Percentiles rank a stretch among this genome's conserved stretches.
Evolutionary conservation across 75 land plant species (phyloP).

Genomic region (Cupressus sempervirens): DNA sequence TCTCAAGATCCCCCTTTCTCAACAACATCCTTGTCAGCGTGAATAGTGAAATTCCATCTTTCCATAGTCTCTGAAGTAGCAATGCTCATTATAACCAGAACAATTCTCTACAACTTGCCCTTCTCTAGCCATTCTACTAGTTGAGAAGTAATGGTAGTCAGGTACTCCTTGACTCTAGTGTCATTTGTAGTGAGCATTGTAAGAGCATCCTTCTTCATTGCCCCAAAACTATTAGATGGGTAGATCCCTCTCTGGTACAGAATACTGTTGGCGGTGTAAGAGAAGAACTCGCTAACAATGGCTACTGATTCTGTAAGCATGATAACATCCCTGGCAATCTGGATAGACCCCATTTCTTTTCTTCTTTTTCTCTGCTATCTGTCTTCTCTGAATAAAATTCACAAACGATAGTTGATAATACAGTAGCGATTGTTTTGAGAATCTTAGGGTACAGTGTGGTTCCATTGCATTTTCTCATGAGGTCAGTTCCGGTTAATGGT

Average conservation of each 20-base stretch:
- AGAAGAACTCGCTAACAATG: constrained; percentile 93
- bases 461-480: constrained; percentile 32
- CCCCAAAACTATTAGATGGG: constrained; percentile 75
- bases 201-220: constrained; percentile 94
- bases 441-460: constrained; percentile 58
- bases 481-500: constrained; percentile 14
- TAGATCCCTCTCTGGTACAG: constrained; percentile 92
- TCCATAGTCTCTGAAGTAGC: constrained; percentile 78
- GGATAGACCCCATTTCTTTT: background rate
- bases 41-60: constrained; percentile 93
- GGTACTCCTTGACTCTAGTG: constrained; percentile 74
- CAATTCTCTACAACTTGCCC: constrained; percentile 86
- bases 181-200: constrained; percentile 81
- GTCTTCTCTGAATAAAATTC: background rate
- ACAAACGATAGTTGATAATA: background rate
- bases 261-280: constrained; percentile 80
- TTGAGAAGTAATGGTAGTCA: constrained; percentile 66
- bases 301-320: constrained; percentile 88
- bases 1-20: constrained; percentile 74
- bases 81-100: constrained; percentile 85
- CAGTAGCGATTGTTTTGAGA: constrained; percentile 46
- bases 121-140: constrained; percentile 89
- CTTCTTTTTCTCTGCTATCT: background rate
- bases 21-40: constrained; percentile 71
- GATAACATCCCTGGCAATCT: constrained; percentile 68